Conservation (phyloP, 371 early-diverging fungal species). For the Parasitella parasitica region DNA sequence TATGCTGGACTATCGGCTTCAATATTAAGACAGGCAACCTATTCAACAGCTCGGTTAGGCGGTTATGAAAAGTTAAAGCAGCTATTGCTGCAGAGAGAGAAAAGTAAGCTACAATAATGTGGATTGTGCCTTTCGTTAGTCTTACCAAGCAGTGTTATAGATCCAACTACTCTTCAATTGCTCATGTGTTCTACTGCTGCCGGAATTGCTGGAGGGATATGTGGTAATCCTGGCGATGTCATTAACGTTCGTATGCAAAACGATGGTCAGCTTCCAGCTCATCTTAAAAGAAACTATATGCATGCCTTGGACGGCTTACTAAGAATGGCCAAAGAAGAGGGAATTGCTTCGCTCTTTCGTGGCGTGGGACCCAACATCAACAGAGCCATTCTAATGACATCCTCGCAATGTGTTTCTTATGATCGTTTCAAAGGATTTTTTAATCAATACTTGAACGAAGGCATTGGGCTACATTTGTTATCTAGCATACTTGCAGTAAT, state of each 20-base stretch:
- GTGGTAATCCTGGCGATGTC: conserved; percentile 78
- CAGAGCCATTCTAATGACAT: conserved; percentile 67
- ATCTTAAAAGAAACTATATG: conserved; percentile 59
- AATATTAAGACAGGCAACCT: conserved; percentile 68
- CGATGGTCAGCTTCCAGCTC: conserved; percentile 63
- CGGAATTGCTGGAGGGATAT: conserved; percentile 65
- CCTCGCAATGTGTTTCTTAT: conserved; percentile 62
- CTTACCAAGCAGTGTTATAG: conserved; percentile 7
- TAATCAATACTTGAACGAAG: conserved; percentile 50
- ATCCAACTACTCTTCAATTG: conserved; percentile 44
- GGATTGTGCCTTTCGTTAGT: conserved; percentile 6
- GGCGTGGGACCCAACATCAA: conserved; percentile 65
- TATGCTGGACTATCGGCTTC: conserved; percentile 66
- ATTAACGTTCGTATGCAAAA: conserved; percentile 73
- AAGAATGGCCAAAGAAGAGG: conserved; percentile 61
- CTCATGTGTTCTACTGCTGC: conserved; percentile 56
- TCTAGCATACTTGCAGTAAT: conserved; percentile 60
- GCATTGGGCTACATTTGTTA: conserved; percentile 57
- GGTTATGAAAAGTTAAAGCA: conserved; percentile 60
- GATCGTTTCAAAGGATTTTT: conserved; percentile 58
- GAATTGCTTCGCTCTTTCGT: conserved; percentile 49
- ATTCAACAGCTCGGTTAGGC: conserved; percentile 70
- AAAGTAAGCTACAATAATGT: conserved; percentile 11
- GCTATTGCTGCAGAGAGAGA: conserved; percentile 30
- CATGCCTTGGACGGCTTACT: conserved; percentile 67